Evolutionary conservation across 495 filamentous ascomycete species (phyloP), one percentile per base, ranked within the genome.

Genomic region (Daldinia childiae): DNA sequence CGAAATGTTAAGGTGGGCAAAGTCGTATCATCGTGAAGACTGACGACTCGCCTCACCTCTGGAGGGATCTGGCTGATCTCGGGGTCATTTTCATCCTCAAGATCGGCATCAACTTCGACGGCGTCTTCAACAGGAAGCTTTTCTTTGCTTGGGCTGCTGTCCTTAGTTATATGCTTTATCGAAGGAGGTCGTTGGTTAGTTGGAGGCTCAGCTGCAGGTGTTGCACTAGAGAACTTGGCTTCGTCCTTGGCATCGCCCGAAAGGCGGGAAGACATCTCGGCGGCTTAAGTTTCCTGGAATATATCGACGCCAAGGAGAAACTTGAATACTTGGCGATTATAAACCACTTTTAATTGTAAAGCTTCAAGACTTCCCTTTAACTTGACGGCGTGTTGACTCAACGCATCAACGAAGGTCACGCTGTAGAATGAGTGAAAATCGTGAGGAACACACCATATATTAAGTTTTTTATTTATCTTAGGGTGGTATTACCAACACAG

Each of bases 1-100:
- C 87, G 83, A 71, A 89, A 88, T 14, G 86, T 88, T 15, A 88
- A 76, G 9, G 84, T 86, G 3, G 84, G 83, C 5, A 85, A 71
- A 4, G 73, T 81, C 1, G 85, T 80, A 66, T 89, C 85, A 64
- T 88, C 85, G 24, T 79, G 81, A 64, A 87, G 75, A 74, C 80
- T 84, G 60, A 87, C 83, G 48, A 87, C 75, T 39, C 84, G 82
- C 19, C 87, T 82, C 3, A 89, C 85, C 58, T 83, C 78, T 8
- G 76, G 69, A 4, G 84, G 84, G 15, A 87, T 78, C 41, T 84
- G 81, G 27, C 75, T 80, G 55, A 86, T 81, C 59, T 84, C 79
- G 14, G 82, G 82, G 61, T 85, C 77, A n/a, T 84, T 73, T 26
- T 84, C 80, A 36, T 63, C 51, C n/a, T 78, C 73, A 17, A 76